These are phyloP conservation scores for Elaeis guineensis DNA, from an alignment of 176 grass and related monocot genomes.

Conservation along the genomic window DNA sequence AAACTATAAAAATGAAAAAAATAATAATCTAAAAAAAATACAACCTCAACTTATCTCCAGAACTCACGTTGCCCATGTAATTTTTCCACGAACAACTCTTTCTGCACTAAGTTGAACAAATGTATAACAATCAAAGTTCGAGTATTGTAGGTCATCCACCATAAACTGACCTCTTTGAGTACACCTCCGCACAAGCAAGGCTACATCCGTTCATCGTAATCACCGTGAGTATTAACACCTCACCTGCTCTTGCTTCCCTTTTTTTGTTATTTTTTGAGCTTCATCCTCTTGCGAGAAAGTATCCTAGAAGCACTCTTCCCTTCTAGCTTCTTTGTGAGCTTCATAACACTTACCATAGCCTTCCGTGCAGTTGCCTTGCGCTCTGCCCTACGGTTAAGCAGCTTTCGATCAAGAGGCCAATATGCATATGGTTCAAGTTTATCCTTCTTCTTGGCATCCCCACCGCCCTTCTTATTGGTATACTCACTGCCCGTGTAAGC, in stretches of 20 bases:
- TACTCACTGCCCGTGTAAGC: constrained; percentile 79
- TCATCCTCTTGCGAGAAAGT: constrained; percentile 27
- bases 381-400: constrained; percentile 73
- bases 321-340: constrained; percentile 67
- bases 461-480: constrained; percentile 68
- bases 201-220: too few relatives aligned
- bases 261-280: constrained; percentile 41
- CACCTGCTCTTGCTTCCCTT: constrained; percentile 18
- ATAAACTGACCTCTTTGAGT: too few relatives aligned
- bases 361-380: constrained; percentile 67
- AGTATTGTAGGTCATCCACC: too few relatives aligned
- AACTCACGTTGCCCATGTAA: too few relatives aligned
- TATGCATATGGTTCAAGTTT: constrained; percentile 95
- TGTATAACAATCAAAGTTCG: too few relatives aligned
- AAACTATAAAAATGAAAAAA: too few relatives aligned
- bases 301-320: constrained; percentile 59
- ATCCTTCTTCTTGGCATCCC: constrained; percentile 77
- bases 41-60: too few relatives aligned
- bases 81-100: too few relatives aligned
- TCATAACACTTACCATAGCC: constrained; percentile 81
- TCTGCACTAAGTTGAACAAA: too few relatives aligned
- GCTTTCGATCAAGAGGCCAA: constrained; percentile 78
- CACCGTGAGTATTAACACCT: not conserved
- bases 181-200: too few relatives aligned
- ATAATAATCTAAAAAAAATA: too few relatives aligned